These are phyloP conservation scores for Gentiana dahurica DNA, from an alignment of 257 asterid species.

Conservation along the genomic window DNA sequence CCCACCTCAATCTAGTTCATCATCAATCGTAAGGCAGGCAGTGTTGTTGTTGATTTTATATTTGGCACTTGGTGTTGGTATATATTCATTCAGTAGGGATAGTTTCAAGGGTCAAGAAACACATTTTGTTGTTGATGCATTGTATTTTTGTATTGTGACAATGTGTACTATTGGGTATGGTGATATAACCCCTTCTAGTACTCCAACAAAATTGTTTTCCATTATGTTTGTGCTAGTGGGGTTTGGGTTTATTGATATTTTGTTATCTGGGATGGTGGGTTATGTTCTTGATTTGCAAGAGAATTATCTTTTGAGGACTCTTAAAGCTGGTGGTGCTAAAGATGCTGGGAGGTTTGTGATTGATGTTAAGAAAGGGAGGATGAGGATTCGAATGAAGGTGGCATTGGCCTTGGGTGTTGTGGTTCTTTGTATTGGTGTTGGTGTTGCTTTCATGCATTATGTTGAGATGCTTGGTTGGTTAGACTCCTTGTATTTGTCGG, in stretches of 20 bases:
- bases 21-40: constrained; percentile 57
- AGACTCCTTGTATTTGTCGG: constrained; percentile 81
- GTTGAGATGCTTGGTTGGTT: constrained; percentile 68
- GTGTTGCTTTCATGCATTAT: constrained; percentile 67
- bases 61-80: constrained; percentile 64
- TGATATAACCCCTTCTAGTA: constrained; percentile 73
- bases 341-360: constrained; percentile 60
- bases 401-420: constrained; percentile 84
- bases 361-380: constrained; percentile 94
- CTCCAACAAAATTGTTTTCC: constrained; percentile 63
- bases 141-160: constrained; percentile 88
- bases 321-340: constrained; percentile 40
- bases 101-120: constrained; percentile 57
- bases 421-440: constrained; percentile 76
- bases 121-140: constrained; percentile 84
- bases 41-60: constrained; percentile 57
- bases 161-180: constrained; percentile 99
- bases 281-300: constrained; percentile 95
- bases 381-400: constrained; percentile 95
- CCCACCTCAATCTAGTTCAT: constrained; percentile 41
- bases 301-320: constrained; percentile 54
- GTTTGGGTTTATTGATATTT: constrained; percentile 81
- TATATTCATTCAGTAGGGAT: constrained; percentile 48
- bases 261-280: constrained; percentile 81
- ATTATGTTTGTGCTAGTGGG: constrained; percentile 86